A percentile compares a stretch with the other conserved stretches of the same genome.
Evolutionary conservation across 2,329 filamentous ascomycete species (phyloP).

Genomic region (Colletotrichum australisinense): DNA sequence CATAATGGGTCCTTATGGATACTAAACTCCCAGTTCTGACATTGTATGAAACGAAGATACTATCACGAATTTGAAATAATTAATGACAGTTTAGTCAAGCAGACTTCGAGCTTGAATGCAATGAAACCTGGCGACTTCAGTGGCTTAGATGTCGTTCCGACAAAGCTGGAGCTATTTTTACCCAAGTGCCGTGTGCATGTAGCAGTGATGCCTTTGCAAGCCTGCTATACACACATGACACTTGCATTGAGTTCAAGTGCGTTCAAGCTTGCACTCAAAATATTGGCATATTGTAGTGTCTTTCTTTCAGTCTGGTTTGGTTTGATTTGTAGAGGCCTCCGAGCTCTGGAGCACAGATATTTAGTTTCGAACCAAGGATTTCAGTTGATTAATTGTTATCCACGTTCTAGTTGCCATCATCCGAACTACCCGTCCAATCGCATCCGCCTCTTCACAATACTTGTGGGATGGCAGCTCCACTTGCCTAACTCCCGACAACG

Average conservation of each 20-base stretch:
- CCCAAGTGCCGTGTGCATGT: too few species aligned
- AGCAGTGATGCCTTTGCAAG: not conserved
- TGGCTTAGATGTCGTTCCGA: too few species aligned
- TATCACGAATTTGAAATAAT: not conserved
- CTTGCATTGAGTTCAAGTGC: not conserved
- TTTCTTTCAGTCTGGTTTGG: not conserved
- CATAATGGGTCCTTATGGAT: not conserved
- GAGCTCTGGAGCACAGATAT: not conserved
- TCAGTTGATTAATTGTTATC: not conserved
- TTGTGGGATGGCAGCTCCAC: not conserved
- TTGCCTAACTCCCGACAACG: not conserved
- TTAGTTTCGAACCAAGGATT: not conserved
- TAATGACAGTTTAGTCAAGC: not conserved
- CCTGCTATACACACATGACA: not conserved
- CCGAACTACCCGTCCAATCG: not conserved
- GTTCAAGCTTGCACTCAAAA: not conserved
- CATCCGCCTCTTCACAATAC: not conserved
- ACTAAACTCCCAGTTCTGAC: not conserved
- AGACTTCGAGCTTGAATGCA: not conserved
- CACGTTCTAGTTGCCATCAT: not conserved
- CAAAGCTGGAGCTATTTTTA: too few species aligned
- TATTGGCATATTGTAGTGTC: not conserved
- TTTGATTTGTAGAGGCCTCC: not conserved
- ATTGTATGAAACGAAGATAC: not conserved
- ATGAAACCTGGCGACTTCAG: not conserved